Base-by-base conservation (phyloP, 1,139 yeast genomes). In the Yamadazyma dushanensis region DNA sequence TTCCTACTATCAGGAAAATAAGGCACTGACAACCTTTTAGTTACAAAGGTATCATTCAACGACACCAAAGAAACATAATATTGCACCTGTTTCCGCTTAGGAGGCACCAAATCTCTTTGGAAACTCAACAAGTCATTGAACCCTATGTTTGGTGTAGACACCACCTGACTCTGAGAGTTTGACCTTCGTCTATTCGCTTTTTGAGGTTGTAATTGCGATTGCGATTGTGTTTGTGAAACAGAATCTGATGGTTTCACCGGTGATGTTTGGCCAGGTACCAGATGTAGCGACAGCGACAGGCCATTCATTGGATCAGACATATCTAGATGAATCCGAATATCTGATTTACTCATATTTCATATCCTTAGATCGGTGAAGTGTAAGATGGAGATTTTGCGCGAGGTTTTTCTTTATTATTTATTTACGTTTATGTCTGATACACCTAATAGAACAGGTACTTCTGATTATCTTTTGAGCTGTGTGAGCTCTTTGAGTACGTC, bases 21-120 rank as follows among this genome's bases (percentile, higher is more conserved):
- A 1, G 97, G 97, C 6, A 94, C 80, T 17, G 79, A 78, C 24
- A 94, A 64, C 35, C 84, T 80, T 57, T 92, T 92, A 38, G 82
- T 76, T 31, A 81, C 83, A 61, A 88, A 88, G 0, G 97, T 84
- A 36, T 80, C 88, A 56, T 92, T 90, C 32, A 89, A 61, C 0
- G 97, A 83, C 10, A 76, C 61, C 38, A 90, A 65, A 2, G 89
- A 81, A 14, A 90, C 75, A 32, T 84, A 78, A 48, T 71, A 63
- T 54, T 66, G 70, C 15, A 61, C 58, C 37, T 60, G 67, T 32
- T 52, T 53, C 35, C 74, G 49, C 39, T 56, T 61, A 11, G 25
- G 30, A 11, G 25, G 30, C 17, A 26, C 41, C 21, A 10, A 37
- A 15, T 30, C 31, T 20, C 38, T 9, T 10, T 26, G 16, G 14